These are phyloP conservation scores for Emydomyces testavorans DNA, from an alignment of 2,329 filamentous ascomycete species.

Conservation along the genomic window DNA sequence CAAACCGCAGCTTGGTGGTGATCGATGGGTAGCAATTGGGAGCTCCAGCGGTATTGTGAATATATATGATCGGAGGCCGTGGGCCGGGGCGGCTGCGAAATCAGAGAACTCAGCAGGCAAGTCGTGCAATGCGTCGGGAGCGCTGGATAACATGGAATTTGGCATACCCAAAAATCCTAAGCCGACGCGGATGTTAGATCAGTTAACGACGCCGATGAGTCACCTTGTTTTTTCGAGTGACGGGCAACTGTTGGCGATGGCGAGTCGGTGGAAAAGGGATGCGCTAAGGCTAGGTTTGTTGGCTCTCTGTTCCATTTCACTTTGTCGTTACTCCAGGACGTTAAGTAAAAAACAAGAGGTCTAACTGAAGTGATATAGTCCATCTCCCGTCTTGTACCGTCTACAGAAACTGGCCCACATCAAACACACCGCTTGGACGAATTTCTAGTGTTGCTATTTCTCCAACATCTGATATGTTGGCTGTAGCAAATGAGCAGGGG, in stretches of 20 bases:
- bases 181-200: constrained; percentile 64
- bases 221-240: constrained; percentile 73
- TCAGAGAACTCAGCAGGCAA: constrained; percentile 22
- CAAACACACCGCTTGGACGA: constrained; percentile 73
- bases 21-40: constrained; percentile 82
- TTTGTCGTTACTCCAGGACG: background rate
- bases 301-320: background rate
- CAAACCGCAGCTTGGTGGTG: constrained; percentile 48
- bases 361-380: constrained; percentile 37
- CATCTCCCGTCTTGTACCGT: constrained; percentile 88
- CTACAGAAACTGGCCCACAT: constrained; percentile 93
- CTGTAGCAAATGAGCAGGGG: constrained; percentile 78
- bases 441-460: constrained; percentile 65
- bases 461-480: constrained; percentile 55
- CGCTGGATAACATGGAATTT: constrained; percentile 24
- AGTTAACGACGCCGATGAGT: constrained; percentile 76
- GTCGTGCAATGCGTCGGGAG: constrained; percentile 19
- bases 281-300: constrained; percentile 56
- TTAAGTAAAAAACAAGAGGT: background rate
- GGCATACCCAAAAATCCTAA: constrained; percentile 56
- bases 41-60: constrained; percentile 82
- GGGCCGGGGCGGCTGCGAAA: constrained; percentile 36
- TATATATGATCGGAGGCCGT: constrained; percentile 70
- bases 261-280: constrained; percentile 76
- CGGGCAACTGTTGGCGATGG: constrained; percentile 79